phyloP scores from a whole-genome alignment of 768 basidiomycete species.

The Kwoniella europaea region DNA sequence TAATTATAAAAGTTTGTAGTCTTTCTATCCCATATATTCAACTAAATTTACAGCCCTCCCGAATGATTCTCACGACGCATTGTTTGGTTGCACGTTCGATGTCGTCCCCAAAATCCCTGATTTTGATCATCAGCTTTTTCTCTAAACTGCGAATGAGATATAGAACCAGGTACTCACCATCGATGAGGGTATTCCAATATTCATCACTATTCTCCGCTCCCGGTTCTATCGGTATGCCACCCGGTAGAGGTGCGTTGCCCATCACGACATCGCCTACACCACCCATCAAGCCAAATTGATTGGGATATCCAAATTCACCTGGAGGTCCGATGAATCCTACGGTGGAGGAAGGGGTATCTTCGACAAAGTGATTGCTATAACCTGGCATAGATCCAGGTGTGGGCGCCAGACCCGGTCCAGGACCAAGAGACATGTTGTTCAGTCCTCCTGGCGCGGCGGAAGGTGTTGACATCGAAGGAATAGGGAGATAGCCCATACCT shows the following conservation, averaged over 20 bases:
- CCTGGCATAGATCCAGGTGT: conserved; percentile 12
- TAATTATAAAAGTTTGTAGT: background rate
- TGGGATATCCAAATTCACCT: conserved; percentile 24
- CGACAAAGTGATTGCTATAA: conserved; percentile 4
- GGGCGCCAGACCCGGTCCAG: conserved; percentile 11
- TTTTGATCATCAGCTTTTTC: background rate
- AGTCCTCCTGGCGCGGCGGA: conserved; percentile 6
- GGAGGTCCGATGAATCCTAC: conserved; percentile 8
- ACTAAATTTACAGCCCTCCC: no score
- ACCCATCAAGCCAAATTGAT: conserved; percentile 23
- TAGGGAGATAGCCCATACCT: conserved; percentile 29
- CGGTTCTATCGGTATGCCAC: conserved; percentile 19
- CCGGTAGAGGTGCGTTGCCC: conserved; percentile 9
- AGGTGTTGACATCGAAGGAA: conserved; percentile 19
- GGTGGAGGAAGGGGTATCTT: conserved; percentile 6
- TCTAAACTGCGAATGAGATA: background rate
- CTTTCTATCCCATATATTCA: background rate
- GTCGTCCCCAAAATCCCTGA: conserved; percentile 26
- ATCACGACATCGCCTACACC: conserved; percentile 13
- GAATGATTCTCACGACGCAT: background rate
- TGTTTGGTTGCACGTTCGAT: background rate
- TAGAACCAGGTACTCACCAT: conserved; percentile 45
- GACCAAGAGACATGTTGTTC: conserved; percentile 13
- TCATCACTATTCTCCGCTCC: conserved; percentile 51
- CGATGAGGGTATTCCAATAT: conserved; percentile 58